Evolutionary conservation across 352 stramenopile species (phyloP).

Genomic region (Aphanomyces stellatus): DNA sequence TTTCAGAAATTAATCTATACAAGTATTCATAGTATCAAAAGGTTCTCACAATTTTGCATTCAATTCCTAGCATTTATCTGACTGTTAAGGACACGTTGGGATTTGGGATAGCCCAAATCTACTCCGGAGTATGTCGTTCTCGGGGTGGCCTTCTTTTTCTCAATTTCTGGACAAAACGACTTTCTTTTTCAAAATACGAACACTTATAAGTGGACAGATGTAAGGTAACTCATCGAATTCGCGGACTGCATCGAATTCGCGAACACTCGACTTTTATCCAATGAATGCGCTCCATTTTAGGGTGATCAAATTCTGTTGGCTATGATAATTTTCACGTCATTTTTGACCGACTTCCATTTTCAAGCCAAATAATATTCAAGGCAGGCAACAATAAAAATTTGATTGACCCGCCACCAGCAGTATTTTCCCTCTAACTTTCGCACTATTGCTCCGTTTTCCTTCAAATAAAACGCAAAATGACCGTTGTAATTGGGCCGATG

Average conservation of each 20-base stretch:
- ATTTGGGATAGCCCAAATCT: no score
- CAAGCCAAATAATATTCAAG: not conserved
- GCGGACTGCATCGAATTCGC: not conserved
- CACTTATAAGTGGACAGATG: no score
- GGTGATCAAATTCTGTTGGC: not conserved
- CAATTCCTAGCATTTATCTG: no score
- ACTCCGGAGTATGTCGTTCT: no score
- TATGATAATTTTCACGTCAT: conserved; percentile 1
- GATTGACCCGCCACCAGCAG: not conserved
- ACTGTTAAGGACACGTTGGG: no score
- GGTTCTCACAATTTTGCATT: no score
- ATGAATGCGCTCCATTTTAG: not conserved
- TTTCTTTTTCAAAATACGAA: no score
- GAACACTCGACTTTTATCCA: not conserved
- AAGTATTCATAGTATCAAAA: no score
- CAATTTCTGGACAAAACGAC: no score
- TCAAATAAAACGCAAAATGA: not conserved
- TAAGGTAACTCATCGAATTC: not conserved
- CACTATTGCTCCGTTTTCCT: not conserved
- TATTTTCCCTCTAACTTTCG: not conserved
- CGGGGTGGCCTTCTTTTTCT: no score
- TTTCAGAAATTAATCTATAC: no score
- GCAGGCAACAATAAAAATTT: not conserved
- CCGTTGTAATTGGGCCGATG: not conserved
- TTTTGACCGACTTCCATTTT: not conserved